phyloP scores from a whole-genome alignment of 2,329 filamentous ascomycete species.

The Xylaria sp. region DNA sequence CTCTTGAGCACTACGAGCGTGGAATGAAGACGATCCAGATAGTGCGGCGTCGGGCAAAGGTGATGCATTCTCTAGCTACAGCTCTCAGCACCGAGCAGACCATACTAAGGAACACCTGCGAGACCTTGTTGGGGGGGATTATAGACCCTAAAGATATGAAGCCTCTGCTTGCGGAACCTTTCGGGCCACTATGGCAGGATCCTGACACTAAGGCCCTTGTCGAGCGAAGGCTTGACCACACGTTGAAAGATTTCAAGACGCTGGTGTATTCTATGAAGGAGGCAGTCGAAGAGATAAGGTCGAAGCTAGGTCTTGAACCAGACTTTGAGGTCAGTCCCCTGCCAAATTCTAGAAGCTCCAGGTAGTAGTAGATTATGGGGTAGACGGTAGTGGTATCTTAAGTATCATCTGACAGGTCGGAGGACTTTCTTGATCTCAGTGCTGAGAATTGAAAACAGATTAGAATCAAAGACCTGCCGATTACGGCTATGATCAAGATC shows the following conservation, averaged over 20 bases:
- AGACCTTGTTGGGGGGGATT: constrained; percentile 45
- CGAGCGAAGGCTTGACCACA: constrained; percentile 37
- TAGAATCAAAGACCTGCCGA: constrained; percentile 17
- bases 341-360: not conserved
- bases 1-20: constrained; percentile 39
- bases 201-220: constrained; percentile 37
- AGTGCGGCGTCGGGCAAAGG: constrained; percentile 38
- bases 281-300: constrained; percentile 39
- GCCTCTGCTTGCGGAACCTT: constrained; percentile 45
- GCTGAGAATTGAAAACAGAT: constrained; percentile 19
- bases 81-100: constrained; percentile 43
- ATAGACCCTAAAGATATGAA: constrained; percentile 42
- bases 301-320: constrained; percentile 19
- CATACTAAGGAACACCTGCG: constrained; percentile 47
- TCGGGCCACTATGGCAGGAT: constrained; percentile 45
- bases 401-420: not conserved
- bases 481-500: constrained; percentile 31
- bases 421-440: not conserved
- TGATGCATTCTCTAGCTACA: constrained; percentile 40
- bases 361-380: not conserved
- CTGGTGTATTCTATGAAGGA: constrained; percentile 40
- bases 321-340: constrained; percentile 28
- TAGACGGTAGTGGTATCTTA: not conserved
- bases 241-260: constrained; percentile 40
- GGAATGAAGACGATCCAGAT: constrained; percentile 36